Conservation (phyloP, 495 filamentous ascomycete species). For the Neurospora cerealis region DNA sequence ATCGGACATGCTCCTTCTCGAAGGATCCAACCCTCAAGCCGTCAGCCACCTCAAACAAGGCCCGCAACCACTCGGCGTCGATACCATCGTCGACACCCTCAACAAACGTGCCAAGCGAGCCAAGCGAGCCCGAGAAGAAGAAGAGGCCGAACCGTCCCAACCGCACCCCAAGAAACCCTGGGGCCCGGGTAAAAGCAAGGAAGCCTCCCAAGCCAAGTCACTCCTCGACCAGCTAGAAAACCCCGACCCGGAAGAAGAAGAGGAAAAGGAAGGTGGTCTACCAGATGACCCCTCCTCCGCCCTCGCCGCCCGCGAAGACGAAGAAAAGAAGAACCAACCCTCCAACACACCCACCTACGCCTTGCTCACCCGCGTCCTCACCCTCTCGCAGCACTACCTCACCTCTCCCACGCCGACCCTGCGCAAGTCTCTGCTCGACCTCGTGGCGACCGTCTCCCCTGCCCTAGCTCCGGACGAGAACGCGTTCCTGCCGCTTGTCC, state of each 20-base stretch:
- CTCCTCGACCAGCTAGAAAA: constrained; percentile 30
- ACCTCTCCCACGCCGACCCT: constrained; percentile 70
- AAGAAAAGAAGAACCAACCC: constrained; percentile 35
- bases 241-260: neutral
- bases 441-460: constrained; percentile 58
- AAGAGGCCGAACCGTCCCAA: constrained; percentile 14
- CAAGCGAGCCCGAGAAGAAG: constrained; percentile 18
- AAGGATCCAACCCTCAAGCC: constrained; percentile 13
- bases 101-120: constrained; percentile 11
- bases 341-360: constrained; percentile 47
- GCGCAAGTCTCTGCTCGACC: constrained; percentile 62
- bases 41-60: constrained; percentile 29
- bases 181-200: constrained; percentile 29
- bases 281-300: neutral
- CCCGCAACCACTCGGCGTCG: neutral
- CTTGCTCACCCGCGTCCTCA: constrained; percentile 57
- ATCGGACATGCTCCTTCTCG: constrained; percentile 45
- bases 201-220: constrained; percentile 24
- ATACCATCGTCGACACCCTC: constrained; percentile 11
- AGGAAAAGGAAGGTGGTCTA: constrained; percentile 8
- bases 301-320: constrained; percentile 2
- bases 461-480: constrained; percentile 64
- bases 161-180: constrained; percentile 18
- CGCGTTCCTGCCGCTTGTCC: constrained; percentile 77
- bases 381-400: constrained; percentile 73